phyloP scores from a whole-genome alignment of 805 yeast genomes.

The Torulaspora quercuum region DNA sequence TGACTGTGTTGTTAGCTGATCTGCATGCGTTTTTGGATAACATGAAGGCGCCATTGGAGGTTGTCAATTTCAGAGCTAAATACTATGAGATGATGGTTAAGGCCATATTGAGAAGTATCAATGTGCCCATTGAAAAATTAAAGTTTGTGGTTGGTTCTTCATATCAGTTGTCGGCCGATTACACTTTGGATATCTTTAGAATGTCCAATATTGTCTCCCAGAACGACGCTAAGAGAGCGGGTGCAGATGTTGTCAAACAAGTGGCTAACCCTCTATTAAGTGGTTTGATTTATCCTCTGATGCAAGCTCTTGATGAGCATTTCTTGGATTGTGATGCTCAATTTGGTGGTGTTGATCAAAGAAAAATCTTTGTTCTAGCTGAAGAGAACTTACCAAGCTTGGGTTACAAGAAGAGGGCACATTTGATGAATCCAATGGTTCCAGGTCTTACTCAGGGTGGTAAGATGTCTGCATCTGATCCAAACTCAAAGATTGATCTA shows the following conservation, averaged over 20 bases:
- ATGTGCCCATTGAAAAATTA: constrained; percentile 88
- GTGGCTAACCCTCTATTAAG: constrained; percentile 89
- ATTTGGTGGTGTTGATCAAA: constrained; percentile 98
- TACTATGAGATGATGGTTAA: constrained; percentile 84
- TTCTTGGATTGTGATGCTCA: constrained; percentile 85
- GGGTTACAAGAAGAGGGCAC: constrained; percentile 97
- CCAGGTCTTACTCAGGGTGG: constrained; percentile 97
- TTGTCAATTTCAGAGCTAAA: constrained; percentile 81
- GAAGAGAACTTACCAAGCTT: constrained; percentile 84
- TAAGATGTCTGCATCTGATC: constrained; percentile 98
- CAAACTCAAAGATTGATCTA: constrained; percentile 93
- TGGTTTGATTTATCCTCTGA: constrained; percentile 93
- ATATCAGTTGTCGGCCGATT: constrained; percentile 76
- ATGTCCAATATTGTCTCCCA: constrained; percentile 82
- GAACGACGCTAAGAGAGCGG: constrained; percentile 97
- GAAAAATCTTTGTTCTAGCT: constrained; percentile 94
- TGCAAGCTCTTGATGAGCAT: constrained; percentile 98
- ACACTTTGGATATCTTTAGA: constrained; percentile 86
- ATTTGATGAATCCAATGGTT: constrained; percentile 98
- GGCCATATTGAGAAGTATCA: constrained; percentile 77
- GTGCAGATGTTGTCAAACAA: constrained; percentile 99
- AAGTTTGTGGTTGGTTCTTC: constrained; percentile 81
- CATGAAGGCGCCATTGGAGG: constrained; percentile 97
- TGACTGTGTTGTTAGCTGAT: constrained; percentile 87
- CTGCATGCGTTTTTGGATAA: constrained; percentile 95